phyloP scores from a whole-genome alignment of 1,284 basidiomycete genomes.

The Apiotrichum domesticum region DNA sequence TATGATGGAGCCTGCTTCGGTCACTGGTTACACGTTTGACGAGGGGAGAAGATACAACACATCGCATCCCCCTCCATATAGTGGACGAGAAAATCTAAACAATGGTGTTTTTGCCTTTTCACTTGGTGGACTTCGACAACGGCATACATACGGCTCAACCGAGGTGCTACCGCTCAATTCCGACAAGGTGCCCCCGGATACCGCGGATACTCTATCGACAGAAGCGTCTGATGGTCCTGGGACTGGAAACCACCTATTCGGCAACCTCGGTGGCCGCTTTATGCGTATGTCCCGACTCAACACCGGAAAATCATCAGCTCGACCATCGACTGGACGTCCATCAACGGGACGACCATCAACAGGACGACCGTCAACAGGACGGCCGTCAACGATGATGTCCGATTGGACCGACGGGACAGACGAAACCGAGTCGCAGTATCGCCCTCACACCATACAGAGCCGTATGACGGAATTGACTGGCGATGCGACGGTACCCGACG shows the following conservation, averaged over 20 bases:
- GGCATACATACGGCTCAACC: too few species aligned
- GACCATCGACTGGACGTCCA: too few species aligned
- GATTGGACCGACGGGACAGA: neutral
- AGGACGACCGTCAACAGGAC: neutral
- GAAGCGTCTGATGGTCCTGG: neutral
- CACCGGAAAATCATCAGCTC: too few species aligned
- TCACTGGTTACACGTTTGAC: constrained; percentile 26
- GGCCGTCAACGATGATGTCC: neutral
- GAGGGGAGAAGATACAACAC: constrained; percentile 18
- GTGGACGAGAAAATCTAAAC: constrained; percentile 35
- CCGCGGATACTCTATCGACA: neutral
- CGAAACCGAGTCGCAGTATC: neutral
- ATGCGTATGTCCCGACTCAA: constrained; percentile 7
- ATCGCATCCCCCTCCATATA: constrained; percentile 27
- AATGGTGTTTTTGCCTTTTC: constrained; percentile 25
- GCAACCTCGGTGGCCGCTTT: neutral
- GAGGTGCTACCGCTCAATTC: too few species aligned
- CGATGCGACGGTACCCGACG: constrained; percentile 45
- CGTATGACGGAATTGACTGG: constrained; percentile 44
- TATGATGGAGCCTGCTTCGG: constrained; percentile 1
- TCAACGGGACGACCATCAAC: neutral
- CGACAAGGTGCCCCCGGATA: neutral
- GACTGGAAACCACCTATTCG: neutral
- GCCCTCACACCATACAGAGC: neutral
- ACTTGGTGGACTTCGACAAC: too few species aligned